Conservation (phyloP, 176 grass and related monocot genomes). For the Puccinellia tenuiflora region DNA sequence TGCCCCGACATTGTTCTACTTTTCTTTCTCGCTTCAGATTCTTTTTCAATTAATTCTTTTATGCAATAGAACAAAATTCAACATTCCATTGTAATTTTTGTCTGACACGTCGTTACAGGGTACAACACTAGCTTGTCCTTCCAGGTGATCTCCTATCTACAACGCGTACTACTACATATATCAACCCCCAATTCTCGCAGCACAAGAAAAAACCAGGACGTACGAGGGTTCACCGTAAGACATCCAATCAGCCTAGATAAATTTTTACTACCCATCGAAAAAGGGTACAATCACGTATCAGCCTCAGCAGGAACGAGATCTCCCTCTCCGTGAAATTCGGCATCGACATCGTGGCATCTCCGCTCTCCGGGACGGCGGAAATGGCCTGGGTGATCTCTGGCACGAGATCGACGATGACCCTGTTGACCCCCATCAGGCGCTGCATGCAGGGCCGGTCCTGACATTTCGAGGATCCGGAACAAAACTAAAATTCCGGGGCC, state of each 20-base stretch:
- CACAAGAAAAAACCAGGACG: too few relatives aligned
- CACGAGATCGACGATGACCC: slow-evolving; percentile 85
- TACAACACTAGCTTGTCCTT: not conserved
- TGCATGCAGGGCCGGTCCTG: too few relatives aligned
- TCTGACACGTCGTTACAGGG: too few relatives aligned
- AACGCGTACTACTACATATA: not conserved
- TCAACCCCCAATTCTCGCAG: not conserved
- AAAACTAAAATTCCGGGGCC: too few relatives aligned
- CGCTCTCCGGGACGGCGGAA: slow-evolving; percentile 19
- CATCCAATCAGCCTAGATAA: not conserved
- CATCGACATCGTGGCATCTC: not conserved
- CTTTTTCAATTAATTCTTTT: too few relatives aligned
- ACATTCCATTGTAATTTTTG: too few relatives aligned
- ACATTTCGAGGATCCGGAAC: too few relatives aligned
- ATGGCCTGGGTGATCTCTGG: slow-evolving; percentile 72
- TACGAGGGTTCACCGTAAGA: not conserved
- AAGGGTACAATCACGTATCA: slow-evolving; percentile 74
- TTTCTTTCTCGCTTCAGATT: too few relatives aligned
- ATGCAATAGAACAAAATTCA: too few relatives aligned
- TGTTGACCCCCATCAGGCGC: slow-evolving; percentile 79
- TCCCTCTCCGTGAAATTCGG: slow-evolving; percentile 71
- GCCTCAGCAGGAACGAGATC: slow-evolving; percentile 82
- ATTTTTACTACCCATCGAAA: not conserved
- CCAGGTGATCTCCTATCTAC: not conserved
- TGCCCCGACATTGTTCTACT: too few relatives aligned